Evolutionary conservation across 2,329 filamentous ascomycete genomes (phyloP).

Genomic region (Pyrenochaeta sp.): DNA sequence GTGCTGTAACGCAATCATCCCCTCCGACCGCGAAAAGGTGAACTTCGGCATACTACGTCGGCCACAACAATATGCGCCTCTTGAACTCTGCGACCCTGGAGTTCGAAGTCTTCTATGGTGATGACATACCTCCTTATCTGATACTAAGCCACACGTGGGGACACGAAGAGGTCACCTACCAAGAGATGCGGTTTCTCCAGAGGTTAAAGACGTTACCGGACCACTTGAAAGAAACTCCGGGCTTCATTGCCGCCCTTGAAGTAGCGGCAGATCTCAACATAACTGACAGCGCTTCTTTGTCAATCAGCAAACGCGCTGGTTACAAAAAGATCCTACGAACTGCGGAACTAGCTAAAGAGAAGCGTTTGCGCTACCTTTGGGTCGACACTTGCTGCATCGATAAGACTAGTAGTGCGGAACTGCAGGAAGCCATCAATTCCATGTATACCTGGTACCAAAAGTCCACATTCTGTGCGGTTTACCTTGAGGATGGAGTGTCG

Average conservation of each 20-base stretch:
- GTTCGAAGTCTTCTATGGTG: constrained; percentile 8
- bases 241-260: background rate
- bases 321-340: constrained; percentile 1
- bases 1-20: too few species aligned
- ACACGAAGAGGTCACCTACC: constrained; percentile 17
- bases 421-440: constrained; percentile 10
- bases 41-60: too few species aligned
- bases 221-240: background rate
- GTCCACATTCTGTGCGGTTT: constrained; percentile 16
- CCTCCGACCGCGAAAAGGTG: too few species aligned
- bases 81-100: background rate
- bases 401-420: constrained; percentile 2
- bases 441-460: constrained; percentile 26
- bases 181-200: constrained; percentile 12
- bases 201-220: background rate
- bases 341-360: constrained; percentile 1
- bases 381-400: constrained; percentile 3
- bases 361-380: background rate
- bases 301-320: background rate
- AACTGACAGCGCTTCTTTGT: background rate
- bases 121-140: constrained; percentile 14
- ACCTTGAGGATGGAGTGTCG: constrained; percentile 11
- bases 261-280: background rate
- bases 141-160: constrained; percentile 25
- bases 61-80: constrained; percentile 7